Evolutionary conservation across 371 early-diverging fungal genomes (phyloP), one percentile per base, ranked within the genome.

Genomic region (Synchytrium microbalum): DNA sequence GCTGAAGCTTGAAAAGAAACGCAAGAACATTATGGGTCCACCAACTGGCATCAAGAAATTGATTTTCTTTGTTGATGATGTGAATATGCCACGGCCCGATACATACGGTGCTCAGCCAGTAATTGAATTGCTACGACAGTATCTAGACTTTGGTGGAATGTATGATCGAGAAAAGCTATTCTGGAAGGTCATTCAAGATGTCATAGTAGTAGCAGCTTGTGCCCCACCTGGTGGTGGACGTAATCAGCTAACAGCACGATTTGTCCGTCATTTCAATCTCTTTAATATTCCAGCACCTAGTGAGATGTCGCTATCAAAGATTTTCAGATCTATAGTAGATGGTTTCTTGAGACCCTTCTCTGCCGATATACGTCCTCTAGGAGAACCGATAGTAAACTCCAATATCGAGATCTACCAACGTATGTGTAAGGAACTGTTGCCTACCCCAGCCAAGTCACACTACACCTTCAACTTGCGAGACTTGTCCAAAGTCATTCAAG

Each of bases 61-160:
- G 28, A 73, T 80, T 26, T 60, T 83, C 19, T 83, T 83, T 68
- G 77, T 83, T 2, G 84, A 83, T 65, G 84, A 83, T 60, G 63
- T 83, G 31, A 83, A 83, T 62, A 83, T 83, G 82, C 82, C 84
- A 24, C 81, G 81, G 61, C 68, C 76, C 5, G 83, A 83, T 58
- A 77, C 81, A 1, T 83, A 83, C 60, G 83, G 83, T 30, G 78
- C 83, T n/a, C 83, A 83, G 59, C 80, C 83, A 24, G 77, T 81
- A 13, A 80, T 83, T 59, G 83, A 83, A 63, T 68, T 83, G 19
- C 27, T 83, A 0, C 68, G 83, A n/a, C 83, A 83, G 64, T 83
- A 77, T 59, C 60, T 83, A 3, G 79, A 75, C 59, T 80, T 74
- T 67, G 69, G 74, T 27, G 83, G 83, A 1, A 79, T 81, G 58